Base-by-base conservation (phyloP, 1,139 yeast genomes). In the Hyphopichia khmerensis region DNA sequence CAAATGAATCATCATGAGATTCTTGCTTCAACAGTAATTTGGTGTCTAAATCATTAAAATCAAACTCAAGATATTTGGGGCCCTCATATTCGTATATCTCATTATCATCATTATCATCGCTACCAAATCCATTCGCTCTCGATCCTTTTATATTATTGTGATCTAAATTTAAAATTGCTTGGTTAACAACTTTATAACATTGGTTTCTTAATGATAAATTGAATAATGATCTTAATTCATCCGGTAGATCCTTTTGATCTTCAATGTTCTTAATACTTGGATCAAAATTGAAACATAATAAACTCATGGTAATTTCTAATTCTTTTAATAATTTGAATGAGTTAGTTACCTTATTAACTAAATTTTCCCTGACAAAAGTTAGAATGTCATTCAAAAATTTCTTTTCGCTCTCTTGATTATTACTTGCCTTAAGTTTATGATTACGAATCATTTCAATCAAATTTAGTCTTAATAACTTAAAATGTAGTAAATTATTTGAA, bases 231-330 rank as follows among this genome's bases (percentile, higher is more conserved):
- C 74, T 64, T 48, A 84, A 60, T 47, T 75, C 79, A 23, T 66
- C 66, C 0, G 90, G 90, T 33, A 84, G 56, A 45, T 69, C 76
- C 36, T 62, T 60, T 48, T 69, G 73, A 17, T 67, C 69, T 30
- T 63, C 65, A 3, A 66, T 55, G 18, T 65, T 57, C 23, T 58
- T 59, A 5, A 59, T 44, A 3, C 49, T 43, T n/a, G 74, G 65
- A 45, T 72, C 77, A 49, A 72, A 72, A 40, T 61, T 67, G 50
- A 81, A 80, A 51, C 87, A 82, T 27, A 85, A 64, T 40, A 82
- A 66, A 42, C 89, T 82, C 88, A 85, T 84, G 9, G 88, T 80
- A 30, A 82, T 65, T 54, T 85, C 91, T 47, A 85, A 64, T 49
- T 84, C 88, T 46, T 79, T 77, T 61, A 84, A 55, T 65, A 82